Conservation (phyloP, 1,284 basidiomycete species). For the Cryptococcus amylolentus region DNA sequence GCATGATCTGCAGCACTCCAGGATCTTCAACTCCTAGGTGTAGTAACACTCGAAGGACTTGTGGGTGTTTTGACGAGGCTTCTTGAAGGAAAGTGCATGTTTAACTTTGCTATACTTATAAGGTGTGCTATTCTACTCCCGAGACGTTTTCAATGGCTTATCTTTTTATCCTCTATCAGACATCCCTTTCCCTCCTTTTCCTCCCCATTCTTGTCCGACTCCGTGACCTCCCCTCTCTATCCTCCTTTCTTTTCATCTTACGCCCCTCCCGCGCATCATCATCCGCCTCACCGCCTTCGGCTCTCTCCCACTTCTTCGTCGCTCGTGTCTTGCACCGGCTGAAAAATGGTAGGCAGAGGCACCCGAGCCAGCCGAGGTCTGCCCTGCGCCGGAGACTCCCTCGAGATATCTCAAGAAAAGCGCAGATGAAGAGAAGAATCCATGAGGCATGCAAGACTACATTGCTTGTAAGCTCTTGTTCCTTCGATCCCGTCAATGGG, state of each 20-base stretch:
- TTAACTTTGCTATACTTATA: too few relatives aligned
- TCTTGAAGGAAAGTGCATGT: too few relatives aligned
- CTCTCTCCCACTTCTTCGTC: conserved; percentile 7
- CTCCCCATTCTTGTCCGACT: not conserved
- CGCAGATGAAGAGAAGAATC: conserved; percentile 5
- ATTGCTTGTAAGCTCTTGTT: not conserved
- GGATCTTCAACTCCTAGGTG: conserved; percentile 75
- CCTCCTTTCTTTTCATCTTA: not conserved
- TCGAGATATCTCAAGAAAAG: conserved; percentile 11
- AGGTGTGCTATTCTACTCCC: too few relatives aligned
- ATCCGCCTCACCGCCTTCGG: not conserved
- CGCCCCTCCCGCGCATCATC: not conserved
- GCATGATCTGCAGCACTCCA: conserved; percentile 91
- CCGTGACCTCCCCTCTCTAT: not conserved
- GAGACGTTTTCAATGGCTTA: too few relatives aligned
- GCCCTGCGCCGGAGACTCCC: conserved; percentile 4
- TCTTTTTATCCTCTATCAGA: too few relatives aligned
- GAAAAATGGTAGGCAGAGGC: conserved; percentile 5
- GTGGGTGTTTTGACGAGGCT: too few relatives aligned
- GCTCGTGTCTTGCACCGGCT: conserved; percentile 1
- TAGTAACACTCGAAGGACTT: too few relatives aligned
- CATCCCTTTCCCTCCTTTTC: not conserved
- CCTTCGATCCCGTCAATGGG: not conserved
- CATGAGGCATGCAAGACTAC: conserved; percentile 13
- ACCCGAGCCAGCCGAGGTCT: conserved; percentile 10